Evolutionary conservation across 2,329 filamentous ascomycete genomes (phyloP), one percentile per base, ranked within the genome.

Genomic region (Sporothrix humicola): DNA sequence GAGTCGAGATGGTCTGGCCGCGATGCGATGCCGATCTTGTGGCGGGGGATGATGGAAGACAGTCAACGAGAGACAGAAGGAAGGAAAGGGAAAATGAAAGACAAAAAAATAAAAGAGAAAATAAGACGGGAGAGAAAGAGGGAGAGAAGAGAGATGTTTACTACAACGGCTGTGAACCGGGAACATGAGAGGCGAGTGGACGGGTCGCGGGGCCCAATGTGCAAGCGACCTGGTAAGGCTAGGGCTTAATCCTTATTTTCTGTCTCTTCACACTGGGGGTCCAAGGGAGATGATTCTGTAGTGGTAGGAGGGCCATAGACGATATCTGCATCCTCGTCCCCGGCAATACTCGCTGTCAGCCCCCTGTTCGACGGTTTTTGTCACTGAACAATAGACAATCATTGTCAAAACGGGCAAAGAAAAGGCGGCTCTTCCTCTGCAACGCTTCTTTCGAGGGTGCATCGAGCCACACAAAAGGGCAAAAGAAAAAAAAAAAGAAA

Each of bases 71-170:
- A 58, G 48, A 44, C 20, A 59, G 6, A 70, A 15, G 59, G 46
- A 52, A 23, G 48, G 42, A 46, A 66, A 15, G 3, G 23, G 31
- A 68, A 50, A 31, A 37, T 6, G 1, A n/a, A 6, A 17, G 23
- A 52, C 10, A 65, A 50, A 65, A 65, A 23, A 52, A 42, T n/a
- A 31, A 50, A 9, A 61, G 17, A 61, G 42, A 46, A 48, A 48
- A 72, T 46, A n/a, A 72, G 7, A 44, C 50, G 50, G 63, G 15
- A 56, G 59, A 12, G 13, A 58, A 31, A 26, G 42, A 72, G 42
- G 59, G 59, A 63, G 31, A 37, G 4, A 37, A 10, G 59, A 15
- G 12, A 26, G 17, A 26, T 46, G 37, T 66, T 66, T 48, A 66
- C 61, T 12, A 66, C 42, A 15, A 37, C 10, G 23, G 42, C 42